A percentile compares a stretch with the other conserved stretches of the same genome.
Conservation (phyloP, 331 rosid genomes). For the Quercus phellos region DNA sequence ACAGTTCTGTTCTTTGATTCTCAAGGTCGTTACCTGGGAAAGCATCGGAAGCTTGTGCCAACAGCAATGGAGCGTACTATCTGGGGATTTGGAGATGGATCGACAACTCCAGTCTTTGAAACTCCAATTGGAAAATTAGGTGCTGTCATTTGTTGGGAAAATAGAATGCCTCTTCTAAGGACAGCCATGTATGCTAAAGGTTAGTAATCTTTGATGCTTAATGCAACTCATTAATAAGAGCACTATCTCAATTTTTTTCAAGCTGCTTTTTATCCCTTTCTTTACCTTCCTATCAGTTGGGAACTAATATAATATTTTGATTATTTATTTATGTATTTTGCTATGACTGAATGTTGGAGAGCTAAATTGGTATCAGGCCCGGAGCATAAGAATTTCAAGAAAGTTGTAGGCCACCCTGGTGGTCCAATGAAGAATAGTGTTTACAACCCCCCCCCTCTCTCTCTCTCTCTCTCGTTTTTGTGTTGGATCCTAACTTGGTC, state of each 20-base stretch:
- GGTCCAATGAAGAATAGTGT: neutral
- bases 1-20: slow-evolving; percentile 79
- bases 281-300: neutral
- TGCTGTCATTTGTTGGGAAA: slow-evolving; percentile 94
- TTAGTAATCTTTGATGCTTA: slow-evolving; percentile 21
- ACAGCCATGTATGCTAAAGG: slow-evolving; percentile 96
- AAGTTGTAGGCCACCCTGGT: neutral
- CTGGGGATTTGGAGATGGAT: slow-evolving; percentile 98
- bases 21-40: slow-evolving; percentile 81
- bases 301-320: too few species aligned
- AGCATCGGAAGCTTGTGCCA: slow-evolving; percentile 93
- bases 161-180: slow-evolving; percentile 84
- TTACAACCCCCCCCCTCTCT: neutral
- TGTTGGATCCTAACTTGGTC: neutral
- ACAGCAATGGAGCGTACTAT: slow-evolving; percentile 70
- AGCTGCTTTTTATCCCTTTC: neutral
- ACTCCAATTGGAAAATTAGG: slow-evolving; percentile 91
- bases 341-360: neutral
- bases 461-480: neutral
- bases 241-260: neutral
- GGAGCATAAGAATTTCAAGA: neutral
- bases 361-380: neutral
- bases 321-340: too few species aligned
- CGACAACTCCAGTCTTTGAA: slow-evolving; percentile 84
- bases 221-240: neutral